Conservation (phyloP, 345 rosid species). For the Cardiospermum halicacabum region DNA sequence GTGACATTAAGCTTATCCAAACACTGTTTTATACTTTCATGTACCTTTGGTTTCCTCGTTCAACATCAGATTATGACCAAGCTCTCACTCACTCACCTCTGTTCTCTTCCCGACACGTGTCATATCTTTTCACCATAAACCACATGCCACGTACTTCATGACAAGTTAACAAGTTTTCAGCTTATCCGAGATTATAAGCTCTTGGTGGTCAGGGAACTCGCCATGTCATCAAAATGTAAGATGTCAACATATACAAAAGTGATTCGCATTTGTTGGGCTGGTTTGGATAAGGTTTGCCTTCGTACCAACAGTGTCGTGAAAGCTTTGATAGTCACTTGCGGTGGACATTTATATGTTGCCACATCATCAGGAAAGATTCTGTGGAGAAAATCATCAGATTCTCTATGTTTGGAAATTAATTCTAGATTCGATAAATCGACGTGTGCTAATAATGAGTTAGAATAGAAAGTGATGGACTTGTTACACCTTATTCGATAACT, state of each 20-base stretch:
- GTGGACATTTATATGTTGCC: neutral
- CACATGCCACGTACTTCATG: slow-evolving; percentile 20
- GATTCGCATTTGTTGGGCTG: neutral
- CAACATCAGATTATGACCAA: slow-evolving; percentile 10
- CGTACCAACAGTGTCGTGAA: neutral
- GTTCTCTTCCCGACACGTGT: slow-evolving; percentile 23
- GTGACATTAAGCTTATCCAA: slow-evolving; percentile 39
- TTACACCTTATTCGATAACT: too few relatives aligned
- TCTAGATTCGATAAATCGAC: neutral
- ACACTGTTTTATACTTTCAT: neutral
- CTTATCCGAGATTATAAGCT: slow-evolving; percentile 30
- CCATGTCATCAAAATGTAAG: slow-evolving; percentile 23
- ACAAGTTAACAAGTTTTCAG: slow-evolving; percentile 34
- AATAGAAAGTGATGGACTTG: neutral
- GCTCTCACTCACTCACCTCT: neutral
- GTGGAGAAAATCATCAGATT: slow-evolving; percentile 4
- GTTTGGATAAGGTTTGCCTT: slow-evolving; percentile 19
- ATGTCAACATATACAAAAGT: slow-evolving; percentile 10
- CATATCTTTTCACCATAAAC: slow-evolving; percentile 9
- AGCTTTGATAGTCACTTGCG: neutral
- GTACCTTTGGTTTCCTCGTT: slow-evolving; percentile 34
- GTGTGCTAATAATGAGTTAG: neutral
- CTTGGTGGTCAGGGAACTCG: slow-evolving; percentile 22
- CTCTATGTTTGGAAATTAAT: neutral
- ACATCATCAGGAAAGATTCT: neutral